A percentile compares a stretch with the other conserved stretches of the same genome.
These are phyloP conservation scores for Exophiala xenobiotica DNA, from an alignment of 2,329 filamentous ascomycete species.

Conservation along the genomic window DNA sequence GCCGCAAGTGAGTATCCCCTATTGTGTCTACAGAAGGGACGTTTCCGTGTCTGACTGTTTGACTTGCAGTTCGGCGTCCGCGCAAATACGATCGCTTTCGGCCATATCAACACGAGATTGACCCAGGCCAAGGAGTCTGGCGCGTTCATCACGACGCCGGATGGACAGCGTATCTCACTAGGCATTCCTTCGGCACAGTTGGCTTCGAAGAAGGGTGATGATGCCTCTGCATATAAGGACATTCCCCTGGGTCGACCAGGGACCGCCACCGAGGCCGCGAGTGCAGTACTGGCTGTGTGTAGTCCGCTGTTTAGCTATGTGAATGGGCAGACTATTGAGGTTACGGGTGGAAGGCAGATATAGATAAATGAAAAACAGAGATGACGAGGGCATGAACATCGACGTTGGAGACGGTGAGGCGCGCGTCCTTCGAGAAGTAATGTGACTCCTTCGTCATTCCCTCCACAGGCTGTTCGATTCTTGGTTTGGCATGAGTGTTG, in stretches of 20 bases:
- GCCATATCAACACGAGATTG: constrained; percentile 74
- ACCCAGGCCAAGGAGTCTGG: constrained; percentile 84
- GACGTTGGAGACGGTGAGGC: no score
- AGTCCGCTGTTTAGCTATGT: constrained; percentile 85
- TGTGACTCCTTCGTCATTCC: no score
- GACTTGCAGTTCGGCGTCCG: constrained; percentile 73
- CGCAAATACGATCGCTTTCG: constrained; percentile 81
- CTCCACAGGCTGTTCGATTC: no score
- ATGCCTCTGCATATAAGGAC: constrained; percentile 56
- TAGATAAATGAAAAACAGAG: no score
- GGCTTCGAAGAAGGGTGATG: constrained; percentile 35
- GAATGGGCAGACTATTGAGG: constrained; percentile 80
- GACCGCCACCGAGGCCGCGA: constrained; percentile 76
- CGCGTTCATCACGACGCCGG: constrained; percentile 72
- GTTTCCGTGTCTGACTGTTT: neutral
- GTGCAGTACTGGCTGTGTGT: constrained; percentile 71
- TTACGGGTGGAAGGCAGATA: constrained; percentile 72
- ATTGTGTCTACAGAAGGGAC: no score
- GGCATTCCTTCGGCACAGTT: constrained; percentile 68
- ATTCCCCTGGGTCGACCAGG: constrained; percentile 78
- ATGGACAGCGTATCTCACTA: constrained; percentile 71
- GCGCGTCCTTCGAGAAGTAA: no score
- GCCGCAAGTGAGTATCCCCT: no score
- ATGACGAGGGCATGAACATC: no score
- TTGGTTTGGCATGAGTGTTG: no score